Base-by-base conservation (phyloP, 1,139 yeast genomes). In the Kodamaea suecica region DNA sequence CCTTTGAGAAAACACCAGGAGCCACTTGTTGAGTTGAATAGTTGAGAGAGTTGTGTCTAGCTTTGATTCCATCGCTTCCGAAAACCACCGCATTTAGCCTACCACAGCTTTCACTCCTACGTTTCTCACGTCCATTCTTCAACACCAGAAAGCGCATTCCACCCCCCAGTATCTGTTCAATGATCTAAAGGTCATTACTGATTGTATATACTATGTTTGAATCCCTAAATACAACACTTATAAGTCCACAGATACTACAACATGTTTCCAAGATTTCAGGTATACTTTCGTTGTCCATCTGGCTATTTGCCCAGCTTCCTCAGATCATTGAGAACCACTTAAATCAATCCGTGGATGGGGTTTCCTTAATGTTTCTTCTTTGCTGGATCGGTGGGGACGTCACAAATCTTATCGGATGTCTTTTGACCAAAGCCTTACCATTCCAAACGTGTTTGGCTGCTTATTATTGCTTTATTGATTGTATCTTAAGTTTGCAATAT, bases 241-340 rank as follows among this genome's bases (percentile, higher is more conserved):
- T 19, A 6, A 19, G 8, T 9, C 21, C 25, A 7, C 6, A 5
- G 6, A 25, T n/a, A 2, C 27, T 40, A 7, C 20, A 35, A 19
- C 38, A 36, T 4, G 34, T 50, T 12, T 52, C 57, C 9, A 45
- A 45, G 32, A 31, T 44, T 3, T 39, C 53, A 13, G 66, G 66
- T 1, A 47, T 57, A 14, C 39, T 59, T 4, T 61, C 67, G 13
- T 44, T 62, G 20, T 48, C 55, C 10, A 49, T 61, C 28, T 55
- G 59, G 59, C 49, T 55, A 13, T 53, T 55, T 45, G 59, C 59
- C 9, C 59, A 55, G 42, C 44, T 55, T 7, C 59, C 59, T n/a
- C 59, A 55, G 33, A 51, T 55, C 27, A 44, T 53, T 16, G 58
- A 55, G 24, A 55, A 55, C 44, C 51, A 55, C 31, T 29, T 47